phyloP scores from a whole-genome alignment of 352 stramenopile species.

The Globisporangium megalacanthum region DNA sequence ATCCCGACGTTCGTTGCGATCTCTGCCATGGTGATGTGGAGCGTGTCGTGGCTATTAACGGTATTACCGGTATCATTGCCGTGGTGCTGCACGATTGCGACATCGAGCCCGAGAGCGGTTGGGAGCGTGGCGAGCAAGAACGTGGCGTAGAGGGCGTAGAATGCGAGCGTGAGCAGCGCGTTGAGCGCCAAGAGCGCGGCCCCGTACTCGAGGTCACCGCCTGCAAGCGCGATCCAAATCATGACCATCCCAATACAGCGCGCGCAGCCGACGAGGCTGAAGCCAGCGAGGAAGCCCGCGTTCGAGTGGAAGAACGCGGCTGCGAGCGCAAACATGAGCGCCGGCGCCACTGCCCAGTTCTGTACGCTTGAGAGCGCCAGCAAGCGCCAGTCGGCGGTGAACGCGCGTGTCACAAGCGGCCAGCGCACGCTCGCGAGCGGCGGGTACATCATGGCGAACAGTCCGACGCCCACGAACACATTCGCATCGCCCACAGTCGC shows the following conservation, averaged over 20 bases:
- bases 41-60: conserved; percentile 8
- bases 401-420: conserved; percentile 28
- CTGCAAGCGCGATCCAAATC: conserved; percentile 68
- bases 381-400: conserved; percentile 41
- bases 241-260: conserved; percentile 83
- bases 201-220: conserved; percentile 60
- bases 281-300: conserved; percentile 49
- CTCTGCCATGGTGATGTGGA: conserved; percentile 38
- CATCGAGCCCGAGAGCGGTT: conserved; percentile 22
- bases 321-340: conserved; percentile 51
- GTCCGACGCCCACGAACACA: conserved; percentile 38
- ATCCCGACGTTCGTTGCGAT: conserved; percentile 54
- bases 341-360: conserved; percentile 57
- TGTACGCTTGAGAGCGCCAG: conserved; percentile 45
- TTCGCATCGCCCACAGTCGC: conserved; percentile 49
- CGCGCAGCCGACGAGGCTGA: conserved; percentile 62
- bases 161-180: conserved; percentile 46
- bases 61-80: no score
- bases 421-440: conserved; percentile 50
- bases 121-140: conserved; percentile 52
- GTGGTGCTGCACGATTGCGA: not conserved
- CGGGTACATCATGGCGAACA: conserved; percentile 65
- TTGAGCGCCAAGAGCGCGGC: conserved; percentile 69
- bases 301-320: conserved; percentile 44
- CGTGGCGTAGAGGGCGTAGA: conserved; percentile 59